phyloP scores from a whole-genome alignment of 176 grass and related monocot species.

The Musa troglodytarum region DNA sequence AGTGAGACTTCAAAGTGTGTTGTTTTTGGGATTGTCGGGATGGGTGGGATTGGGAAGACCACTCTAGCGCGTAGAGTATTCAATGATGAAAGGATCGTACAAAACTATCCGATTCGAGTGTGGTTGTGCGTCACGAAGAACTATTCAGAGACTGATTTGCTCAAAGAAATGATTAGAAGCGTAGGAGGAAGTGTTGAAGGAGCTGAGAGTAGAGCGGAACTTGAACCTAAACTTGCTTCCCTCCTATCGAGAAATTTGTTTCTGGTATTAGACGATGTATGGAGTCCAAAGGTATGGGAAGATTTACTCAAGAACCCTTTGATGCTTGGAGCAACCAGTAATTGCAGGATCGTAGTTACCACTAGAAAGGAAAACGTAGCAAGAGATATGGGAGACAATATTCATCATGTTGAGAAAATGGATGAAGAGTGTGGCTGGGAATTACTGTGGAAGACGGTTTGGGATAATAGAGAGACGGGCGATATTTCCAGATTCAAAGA shows the following conservation, averaged over 20 bases:
- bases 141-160: background rate
- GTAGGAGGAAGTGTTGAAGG: background rate
- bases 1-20: background rate
- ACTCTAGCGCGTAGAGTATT: too few species aligned
- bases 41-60: conserved; percentile 1
- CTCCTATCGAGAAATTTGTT: background rate
- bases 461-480: too few species aligned
- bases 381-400: background rate
- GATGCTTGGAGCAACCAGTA: background rate
- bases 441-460: conserved; percentile 23
- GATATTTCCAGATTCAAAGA: background rate
- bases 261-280: conserved; percentile 3
- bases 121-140: background rate
- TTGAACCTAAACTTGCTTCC: background rate
- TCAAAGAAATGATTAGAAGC: background rate
- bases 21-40: background rate
- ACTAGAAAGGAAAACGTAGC: conserved; percentile 18
- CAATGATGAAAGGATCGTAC: background rate
- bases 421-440: conserved; percentile 18
- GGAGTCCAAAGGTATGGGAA: background rate
- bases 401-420: conserved; percentile 34
- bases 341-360: background rate
- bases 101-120: background rate
- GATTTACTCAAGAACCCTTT: background rate
- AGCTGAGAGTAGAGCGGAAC: background rate